Conservation (phyloP, 2,329 filamentous ascomycete species). For the Fusarium torulosum region DNA sequence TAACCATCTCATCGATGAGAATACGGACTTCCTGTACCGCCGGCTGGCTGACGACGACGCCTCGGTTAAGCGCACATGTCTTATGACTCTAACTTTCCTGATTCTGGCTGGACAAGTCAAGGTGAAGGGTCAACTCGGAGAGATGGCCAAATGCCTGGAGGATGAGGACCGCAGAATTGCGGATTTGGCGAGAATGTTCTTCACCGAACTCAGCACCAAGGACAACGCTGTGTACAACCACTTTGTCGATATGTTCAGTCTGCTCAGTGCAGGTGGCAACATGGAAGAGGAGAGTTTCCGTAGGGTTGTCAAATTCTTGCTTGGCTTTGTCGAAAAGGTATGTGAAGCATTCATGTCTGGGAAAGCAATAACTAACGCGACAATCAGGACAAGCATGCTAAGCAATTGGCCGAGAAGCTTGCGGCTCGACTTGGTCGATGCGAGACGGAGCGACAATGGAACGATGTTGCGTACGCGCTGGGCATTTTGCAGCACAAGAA, state of each 20-base stretch:
- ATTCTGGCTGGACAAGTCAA: slow-evolving; percentile 98
- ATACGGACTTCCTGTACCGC: slow-evolving; percentile 97
- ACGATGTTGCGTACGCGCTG: slow-evolving; percentile 93
- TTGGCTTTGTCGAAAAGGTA: slow-evolving; percentile 98
- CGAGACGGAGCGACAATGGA: slow-evolving; percentile 96
- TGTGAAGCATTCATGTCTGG: slow-evolving; percentile 42
- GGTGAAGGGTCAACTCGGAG: slow-evolving; percentile 97
- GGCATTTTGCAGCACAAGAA: slow-evolving; percentile 93
- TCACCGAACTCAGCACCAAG: slow-evolving; percentile 95
- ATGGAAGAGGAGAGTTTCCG: slow-evolving; percentile 88
- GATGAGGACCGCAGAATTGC: slow-evolving; percentile 95
- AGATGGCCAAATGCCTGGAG: slow-evolving; percentile 99
- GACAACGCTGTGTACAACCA: slow-evolving; percentile 99
- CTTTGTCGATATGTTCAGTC: slow-evolving; percentile 98
- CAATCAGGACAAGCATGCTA: slow-evolving; percentile 91
- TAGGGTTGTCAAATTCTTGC: slow-evolving; percentile 90
- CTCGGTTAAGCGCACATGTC: slow-evolving; percentile 94
- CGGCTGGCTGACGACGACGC: slow-evolving; percentile 88
- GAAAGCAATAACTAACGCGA: slow-evolving; percentile 31
- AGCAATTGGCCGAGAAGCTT: slow-evolving; percentile 91
- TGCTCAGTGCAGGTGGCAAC: slow-evolving; percentile 83
- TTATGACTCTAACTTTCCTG: slow-evolving; percentile 98
- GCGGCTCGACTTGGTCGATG: slow-evolving; percentile 87
- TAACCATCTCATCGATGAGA: slow-evolving; percentile 98
- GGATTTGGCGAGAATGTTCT: slow-evolving; percentile 97